Evolutionary conservation across 108 stramenopile genomes (phyloP).

Genomic region (Cyclotella choctawhatcheeana): DNA sequence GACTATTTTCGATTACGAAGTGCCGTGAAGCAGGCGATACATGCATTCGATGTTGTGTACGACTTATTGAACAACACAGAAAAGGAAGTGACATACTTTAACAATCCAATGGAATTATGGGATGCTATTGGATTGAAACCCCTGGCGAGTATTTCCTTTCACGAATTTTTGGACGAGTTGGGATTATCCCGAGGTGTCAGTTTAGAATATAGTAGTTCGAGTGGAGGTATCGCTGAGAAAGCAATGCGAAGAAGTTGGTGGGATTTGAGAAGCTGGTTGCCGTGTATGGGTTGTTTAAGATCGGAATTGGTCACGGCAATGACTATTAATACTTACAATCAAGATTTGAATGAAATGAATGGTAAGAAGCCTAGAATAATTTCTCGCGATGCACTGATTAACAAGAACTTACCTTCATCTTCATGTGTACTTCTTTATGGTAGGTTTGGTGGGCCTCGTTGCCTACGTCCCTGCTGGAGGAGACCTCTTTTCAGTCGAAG

Average conservation of each 20-base stretch:
- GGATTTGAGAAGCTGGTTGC: conserved; percentile 44
- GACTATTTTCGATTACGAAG: conserved; percentile 38
- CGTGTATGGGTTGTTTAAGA: conserved; percentile 59
- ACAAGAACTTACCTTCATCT: neutral
- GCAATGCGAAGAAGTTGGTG: conserved; percentile 17
- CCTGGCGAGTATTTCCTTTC: conserved; percentile 47
- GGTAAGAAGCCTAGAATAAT: conserved; percentile 8
- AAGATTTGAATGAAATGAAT: conserved; percentile 68
- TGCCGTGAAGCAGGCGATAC: conserved; percentile 50
- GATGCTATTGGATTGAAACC: conserved; percentile 48
- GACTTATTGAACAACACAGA: conserved; percentile 41
- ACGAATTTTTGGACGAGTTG: conserved; percentile 61
- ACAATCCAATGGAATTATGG: conserved; percentile 76
- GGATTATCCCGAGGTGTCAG: conserved; percentile 44
- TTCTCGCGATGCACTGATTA: neutral
- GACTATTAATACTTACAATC: conserved; percentile 77
- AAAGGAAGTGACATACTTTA: conserved; percentile 63
- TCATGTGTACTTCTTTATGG: neutral
- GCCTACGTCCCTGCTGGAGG: conserved; percentile 58
- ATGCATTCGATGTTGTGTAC: conserved; percentile 56
- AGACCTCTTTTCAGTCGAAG: conserved; percentile 57
- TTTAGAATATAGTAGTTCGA: conserved; percentile 21
- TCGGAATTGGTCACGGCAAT: conserved; percentile 67
- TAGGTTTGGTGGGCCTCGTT: conserved; percentile 61
- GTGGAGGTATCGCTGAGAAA: too few species aligned